Conservation (phyloP, 2,329 filamentous ascomycete species). For the Cladosporium austrohemisphaericum region DNA sequence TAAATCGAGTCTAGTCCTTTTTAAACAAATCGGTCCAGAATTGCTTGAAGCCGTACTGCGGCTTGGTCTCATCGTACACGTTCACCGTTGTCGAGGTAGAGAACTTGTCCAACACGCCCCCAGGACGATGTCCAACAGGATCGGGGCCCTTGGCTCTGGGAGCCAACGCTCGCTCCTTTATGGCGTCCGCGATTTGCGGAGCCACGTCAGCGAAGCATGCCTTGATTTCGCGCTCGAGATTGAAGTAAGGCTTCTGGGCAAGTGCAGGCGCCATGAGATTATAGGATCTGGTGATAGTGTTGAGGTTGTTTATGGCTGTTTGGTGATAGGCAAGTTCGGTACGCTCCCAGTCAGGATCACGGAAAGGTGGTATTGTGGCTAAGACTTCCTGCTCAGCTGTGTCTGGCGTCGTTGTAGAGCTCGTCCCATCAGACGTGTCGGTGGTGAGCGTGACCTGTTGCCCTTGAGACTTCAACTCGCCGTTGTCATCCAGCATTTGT, state of each 20-base stretch:
- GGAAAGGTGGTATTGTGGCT: constrained; percentile 53
- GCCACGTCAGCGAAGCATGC: constrained; percentile 84
- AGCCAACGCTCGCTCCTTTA: constrained; percentile 62
- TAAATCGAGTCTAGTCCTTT: background rate
- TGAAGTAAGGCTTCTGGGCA: constrained; percentile 90
- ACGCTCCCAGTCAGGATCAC: constrained; percentile 72
- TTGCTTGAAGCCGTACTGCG: constrained; percentile 80
- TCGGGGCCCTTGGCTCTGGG: constrained; percentile 40
- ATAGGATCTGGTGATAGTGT: constrained; percentile 77
- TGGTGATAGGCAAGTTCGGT: constrained; percentile 71
- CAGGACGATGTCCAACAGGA: constrained; percentile 42
- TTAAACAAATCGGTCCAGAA: constrained; percentile 80
- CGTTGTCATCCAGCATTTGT: constrained; percentile 30
- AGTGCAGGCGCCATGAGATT: constrained; percentile 91
- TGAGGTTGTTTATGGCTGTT: constrained; percentile 73
- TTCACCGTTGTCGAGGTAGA: constrained; percentile 50
- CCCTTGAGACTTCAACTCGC: constrained; percentile 23
- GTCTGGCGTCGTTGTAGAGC: background rate
- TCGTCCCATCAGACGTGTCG: constrained; percentile 17
- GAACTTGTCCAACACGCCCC: constrained; percentile 61
- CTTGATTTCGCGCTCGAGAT: constrained; percentile 73
- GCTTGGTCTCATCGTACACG: constrained; percentile 69
- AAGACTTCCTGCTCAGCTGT: constrained; percentile 15
- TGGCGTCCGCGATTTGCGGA: constrained; percentile 67
- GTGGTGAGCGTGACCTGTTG: constrained; percentile 21